Evolutionary conservation across 148 eudicot genomes (phyloP).

Genomic region (Silene uniflora): DNA sequence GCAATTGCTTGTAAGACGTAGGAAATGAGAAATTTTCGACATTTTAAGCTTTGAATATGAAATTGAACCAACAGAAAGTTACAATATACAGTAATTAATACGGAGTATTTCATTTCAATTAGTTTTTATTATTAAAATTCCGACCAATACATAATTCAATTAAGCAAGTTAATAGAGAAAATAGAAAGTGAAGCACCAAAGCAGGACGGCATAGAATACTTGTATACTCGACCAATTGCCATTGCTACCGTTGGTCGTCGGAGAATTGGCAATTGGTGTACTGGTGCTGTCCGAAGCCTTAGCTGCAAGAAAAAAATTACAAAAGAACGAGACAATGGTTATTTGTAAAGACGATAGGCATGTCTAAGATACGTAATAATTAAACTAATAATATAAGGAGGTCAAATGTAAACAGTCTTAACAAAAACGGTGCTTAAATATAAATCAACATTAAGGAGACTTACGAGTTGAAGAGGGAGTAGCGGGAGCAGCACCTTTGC

Average conservation of each 20-base stretch:
- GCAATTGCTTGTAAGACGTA: no score
- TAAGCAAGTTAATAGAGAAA: neutral
- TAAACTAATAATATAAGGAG: neutral
- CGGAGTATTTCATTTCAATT: no score
- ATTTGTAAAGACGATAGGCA: neutral
- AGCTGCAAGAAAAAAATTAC: constrained; percentile 19
- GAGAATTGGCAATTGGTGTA: constrained; percentile 23
- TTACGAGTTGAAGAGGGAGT: neutral
- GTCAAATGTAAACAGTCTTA: neutral
- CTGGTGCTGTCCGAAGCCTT: constrained; percentile 13
- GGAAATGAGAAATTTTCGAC: no score
- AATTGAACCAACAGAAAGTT: no score
- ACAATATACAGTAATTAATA: no score
- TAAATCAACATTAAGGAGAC: no score
- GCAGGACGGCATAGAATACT: constrained; percentile 26
- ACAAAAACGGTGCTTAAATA: no score
- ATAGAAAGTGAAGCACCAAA: constrained; percentile 15
- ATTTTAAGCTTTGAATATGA: no score
- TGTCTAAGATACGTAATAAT: no score
- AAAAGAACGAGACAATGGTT: neutral
- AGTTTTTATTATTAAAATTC: no score
- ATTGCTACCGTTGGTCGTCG: constrained; percentile 37
- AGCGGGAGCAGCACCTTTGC: constrained; percentile 23
- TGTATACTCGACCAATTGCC: constrained; percentile 31
- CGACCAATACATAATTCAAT: neutral